Evolutionary conservation across 768 basidiomycete species (phyloP), one percentile per base, ranked within the genome.

Genomic region (Xerocomellus chrysenteron): DNA sequence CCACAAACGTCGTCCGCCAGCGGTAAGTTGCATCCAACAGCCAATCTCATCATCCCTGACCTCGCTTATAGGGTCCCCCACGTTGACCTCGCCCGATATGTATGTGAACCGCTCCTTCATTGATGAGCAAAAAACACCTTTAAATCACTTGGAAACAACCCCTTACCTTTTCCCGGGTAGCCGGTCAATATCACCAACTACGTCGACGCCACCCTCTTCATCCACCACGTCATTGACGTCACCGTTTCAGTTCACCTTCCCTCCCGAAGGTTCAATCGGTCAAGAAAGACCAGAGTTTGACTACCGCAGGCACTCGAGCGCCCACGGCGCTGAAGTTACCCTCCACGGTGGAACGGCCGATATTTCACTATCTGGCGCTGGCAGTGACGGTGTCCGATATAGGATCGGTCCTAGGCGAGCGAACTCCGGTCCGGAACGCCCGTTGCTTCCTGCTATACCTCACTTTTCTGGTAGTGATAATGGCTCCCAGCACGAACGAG

Each of bases 291-390:
- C 81, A 54, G 86, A 87, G 47, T 87, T 83, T 69, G 84, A 84
- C 71, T 88, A 82, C 65, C 83, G 86, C 63, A 81, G 85, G 56
- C 79, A 81, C 59, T 76, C 81, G 28, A 75, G 73, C 65, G 68
- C 77, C 45, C 82, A 81, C 58, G 73, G 74, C 56, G 74, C 86
- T 42, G 85, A 89, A 57, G 80, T 89, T 47, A 84, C 85, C 11
- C 79, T 90, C 36, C 87, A 89, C 55, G 86, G 86, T 46, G 87
- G 87, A 55, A 87, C 85, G 7, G 84, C 89, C 36, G 85, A 90
- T 68, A 80, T 90, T 45, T 84, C 88, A 19, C 67, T 84, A 43
- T 61, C 80, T 51, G 75, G 80, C 26, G 71, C 82, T 36, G 71
- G 76, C 58, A 71, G 77, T 59, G 86, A 88, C 56, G 76, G 77